phyloP scores from a whole-genome alignment of 116 monocot species.

The Phalaenopsis hybrid region DNA sequence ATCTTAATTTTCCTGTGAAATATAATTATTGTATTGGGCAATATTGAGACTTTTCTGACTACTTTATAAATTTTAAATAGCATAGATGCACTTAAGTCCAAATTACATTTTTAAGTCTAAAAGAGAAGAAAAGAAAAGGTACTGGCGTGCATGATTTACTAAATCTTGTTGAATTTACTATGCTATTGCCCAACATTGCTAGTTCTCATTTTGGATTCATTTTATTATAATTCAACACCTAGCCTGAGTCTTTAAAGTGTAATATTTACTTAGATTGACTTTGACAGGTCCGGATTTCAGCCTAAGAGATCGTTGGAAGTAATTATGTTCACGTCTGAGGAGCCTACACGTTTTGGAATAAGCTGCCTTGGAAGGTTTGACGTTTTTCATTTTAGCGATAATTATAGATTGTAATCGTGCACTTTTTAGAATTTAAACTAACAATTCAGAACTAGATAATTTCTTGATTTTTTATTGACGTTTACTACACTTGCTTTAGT shows the following conservation, averaged over 20 bases:
- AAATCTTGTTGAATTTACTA: background rate
- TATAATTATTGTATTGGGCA: too few species aligned
- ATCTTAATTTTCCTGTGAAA: too few species aligned
- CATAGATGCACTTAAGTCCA: too few species aligned
- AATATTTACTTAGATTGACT: background rate
- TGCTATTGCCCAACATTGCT: background rate
- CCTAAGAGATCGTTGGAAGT: constrained; percentile 89
- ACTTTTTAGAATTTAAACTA: background rate
- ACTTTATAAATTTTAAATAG: too few species aligned
- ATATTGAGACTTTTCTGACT: too few species aligned
- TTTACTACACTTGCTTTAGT: background rate
- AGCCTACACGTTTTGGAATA: constrained; percentile 98
- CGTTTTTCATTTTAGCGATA: background rate
- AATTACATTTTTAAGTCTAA: too few species aligned
- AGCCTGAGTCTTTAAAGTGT: background rate
- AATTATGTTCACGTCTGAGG: constrained; percentile 96
- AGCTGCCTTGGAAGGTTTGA: constrained; percentile 94
- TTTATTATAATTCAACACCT: background rate
- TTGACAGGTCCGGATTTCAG: constrained; percentile 68
- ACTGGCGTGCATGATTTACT: background rate
- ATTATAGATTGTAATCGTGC: background rate
- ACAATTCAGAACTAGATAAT: background rate
- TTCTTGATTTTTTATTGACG: background rate
- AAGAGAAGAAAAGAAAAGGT: background rate
- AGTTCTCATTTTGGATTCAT: background rate